Evolutionary conservation across 192 early-diverging fungal genomes (phyloP), one percentile per base, ranked within the genome.

Genomic region (Rhizophagus sp.): DNA sequence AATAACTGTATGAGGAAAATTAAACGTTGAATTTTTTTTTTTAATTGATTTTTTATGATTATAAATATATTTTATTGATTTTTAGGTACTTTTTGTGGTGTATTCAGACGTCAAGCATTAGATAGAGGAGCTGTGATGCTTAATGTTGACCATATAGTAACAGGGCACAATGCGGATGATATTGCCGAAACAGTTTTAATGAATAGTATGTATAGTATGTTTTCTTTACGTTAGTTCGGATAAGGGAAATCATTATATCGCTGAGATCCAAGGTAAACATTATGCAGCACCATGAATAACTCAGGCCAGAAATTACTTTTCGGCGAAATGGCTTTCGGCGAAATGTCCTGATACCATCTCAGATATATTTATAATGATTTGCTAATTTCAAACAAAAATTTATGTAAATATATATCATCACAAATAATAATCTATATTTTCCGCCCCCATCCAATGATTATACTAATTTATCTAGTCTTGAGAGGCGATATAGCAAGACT

Each of bases 151-250:
- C 98, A 99, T 80, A 97, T 99, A 82, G 95, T 99, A 22, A 99
- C 98, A 2, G 98, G 98, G 50, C 98, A 99, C 75, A 99, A 99
- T 82, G 98, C 98, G 13, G 98, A 99, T 84, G 98, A 99, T 83
- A 95, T 99, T 68, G 98, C 98, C 41, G 98, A 99, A 85, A 99
- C 98, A 7, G 94, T 99, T 4, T 85, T 99, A 78, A 99, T 99
- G 98, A 99, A 99, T 84, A 93, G 94, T 96, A 86, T n/a, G n/a
- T n/a, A n/a, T n/a, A 70, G 83, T 36, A 30, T 30, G 30, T 36
- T 36, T 36, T 4, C 5, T 36, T 36, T 78, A n/a, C 4, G 6
- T 39, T 82, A 44, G 36, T 36, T 36, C 3, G 36, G 6, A 3
- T 36, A 36, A 36, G 36, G 0, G 36, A n/a, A n/a, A n/a, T n/a